Evolutionary conservation across 2,329 filamentous ascomycete species (phyloP).

Genomic region (Beauveria asiatica): DNA sequence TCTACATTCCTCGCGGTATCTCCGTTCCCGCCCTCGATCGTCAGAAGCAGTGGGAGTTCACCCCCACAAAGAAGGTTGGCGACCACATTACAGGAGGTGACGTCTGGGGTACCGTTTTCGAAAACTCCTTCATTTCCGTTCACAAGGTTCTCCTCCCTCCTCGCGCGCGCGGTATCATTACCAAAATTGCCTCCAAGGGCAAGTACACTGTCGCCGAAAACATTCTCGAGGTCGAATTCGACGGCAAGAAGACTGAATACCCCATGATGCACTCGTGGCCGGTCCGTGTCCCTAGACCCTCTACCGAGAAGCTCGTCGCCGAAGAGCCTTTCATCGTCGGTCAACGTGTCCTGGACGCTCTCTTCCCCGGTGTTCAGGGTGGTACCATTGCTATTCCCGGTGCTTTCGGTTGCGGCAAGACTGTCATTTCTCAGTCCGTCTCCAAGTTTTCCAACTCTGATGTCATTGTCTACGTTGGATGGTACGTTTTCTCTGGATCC

Average conservation of each 20-base stretch:
- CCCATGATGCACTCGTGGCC: constrained; percentile 99
- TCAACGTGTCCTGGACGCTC: constrained; percentile 88
- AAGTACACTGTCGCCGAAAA: constrained; percentile 92
- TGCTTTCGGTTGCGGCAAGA: constrained; percentile 98
- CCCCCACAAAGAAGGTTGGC: constrained; percentile 81
- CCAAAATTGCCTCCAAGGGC: constrained; percentile 79
- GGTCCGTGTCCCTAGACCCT: constrained; percentile 87
- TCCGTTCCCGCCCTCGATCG: constrained; percentile 80
- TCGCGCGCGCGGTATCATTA: constrained; percentile 84
- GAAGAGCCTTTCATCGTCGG: constrained; percentile 91
- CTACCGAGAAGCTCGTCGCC: constrained; percentile 84
- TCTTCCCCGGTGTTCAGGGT: constrained; percentile 94
- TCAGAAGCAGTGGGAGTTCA: constrained; percentile 93
- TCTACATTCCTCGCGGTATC: constrained; percentile 97
- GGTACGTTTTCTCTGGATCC: constrained; percentile 25
- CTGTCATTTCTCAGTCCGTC: constrained; percentile 95
- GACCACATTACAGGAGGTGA: constrained; percentile 96
- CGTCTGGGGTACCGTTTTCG: constrained; percentile 87
- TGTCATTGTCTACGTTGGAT: constrained; percentile 95
- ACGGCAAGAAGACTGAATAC: constrained; percentile 88
- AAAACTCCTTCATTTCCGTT: constrained; percentile 89
- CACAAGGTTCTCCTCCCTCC: constrained; percentile 92
- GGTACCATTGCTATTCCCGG: constrained; percentile 97
- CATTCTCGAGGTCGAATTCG: constrained; percentile 92
- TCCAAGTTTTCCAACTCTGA: constrained; percentile 99